These are phyloP conservation scores for Clonostachys rosea DNA, from an alignment of 2,329 filamentous ascomycete genomes.

Conservation along the genomic window DNA sequence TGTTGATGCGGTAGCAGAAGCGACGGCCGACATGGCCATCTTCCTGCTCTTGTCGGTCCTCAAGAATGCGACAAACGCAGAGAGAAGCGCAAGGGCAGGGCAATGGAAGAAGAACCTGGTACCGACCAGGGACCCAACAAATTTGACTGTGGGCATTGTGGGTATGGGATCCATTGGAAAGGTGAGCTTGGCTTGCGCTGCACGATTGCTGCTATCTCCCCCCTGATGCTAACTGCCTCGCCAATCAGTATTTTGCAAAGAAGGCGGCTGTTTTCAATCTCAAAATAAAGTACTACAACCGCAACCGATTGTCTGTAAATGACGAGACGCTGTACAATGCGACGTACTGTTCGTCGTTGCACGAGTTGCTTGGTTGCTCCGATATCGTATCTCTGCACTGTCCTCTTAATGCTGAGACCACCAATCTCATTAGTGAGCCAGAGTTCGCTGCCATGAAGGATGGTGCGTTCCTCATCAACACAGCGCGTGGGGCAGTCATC, in stretches of 20 bases:
- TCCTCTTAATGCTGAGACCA: constrained; percentile 17
- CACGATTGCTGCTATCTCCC: constrained; percentile 20
- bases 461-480: constrained; percentile 44
- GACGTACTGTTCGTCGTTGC: constrained; percentile 17
- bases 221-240: too few relatives aligned
- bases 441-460: constrained; percentile 38
- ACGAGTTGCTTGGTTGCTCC: constrained; percentile 15
- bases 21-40: constrained; percentile 33
- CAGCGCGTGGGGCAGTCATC: constrained; percentile 44
- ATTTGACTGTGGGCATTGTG: constrained; percentile 43
- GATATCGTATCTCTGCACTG: constrained; percentile 25
- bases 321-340: constrained; percentile 19
- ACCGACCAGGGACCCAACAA: constrained; percentile 30
- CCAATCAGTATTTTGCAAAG: too few relatives aligned
- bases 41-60: constrained; percentile 40
- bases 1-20: constrained; percentile 32
- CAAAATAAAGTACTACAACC: constrained; percentile 48
- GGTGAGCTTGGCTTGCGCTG: constrained; percentile 27
- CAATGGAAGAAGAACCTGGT: constrained; percentile 20
- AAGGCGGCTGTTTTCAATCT: constrained; percentile 11
- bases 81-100: constrained; percentile 10
- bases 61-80: constrained; percentile 41
- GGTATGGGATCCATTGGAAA: constrained; percentile 41
- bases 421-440: constrained; percentile 14
- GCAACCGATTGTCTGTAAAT: constrained; percentile 13